These are phyloP conservation scores for Capsicum baccatum DNA, from an alignment of 257 asterid species.

Conservation along the genomic window DNA sequence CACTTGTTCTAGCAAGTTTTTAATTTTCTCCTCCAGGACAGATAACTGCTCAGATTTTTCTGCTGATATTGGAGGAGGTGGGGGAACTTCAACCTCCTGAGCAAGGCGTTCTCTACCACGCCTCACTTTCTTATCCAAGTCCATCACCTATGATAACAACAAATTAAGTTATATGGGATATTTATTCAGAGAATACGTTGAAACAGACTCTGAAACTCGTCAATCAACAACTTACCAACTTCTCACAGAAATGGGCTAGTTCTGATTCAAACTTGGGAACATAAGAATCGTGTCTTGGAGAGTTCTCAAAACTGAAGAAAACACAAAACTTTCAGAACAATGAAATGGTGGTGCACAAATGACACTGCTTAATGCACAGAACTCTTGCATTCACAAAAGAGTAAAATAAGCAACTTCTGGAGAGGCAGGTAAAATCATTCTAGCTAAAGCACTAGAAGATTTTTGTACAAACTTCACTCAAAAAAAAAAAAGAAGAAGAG, in stretches of 20 bases:
- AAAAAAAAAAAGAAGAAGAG: background rate
- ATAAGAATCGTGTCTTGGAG: conserved; percentile 83
- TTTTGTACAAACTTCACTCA: background rate
- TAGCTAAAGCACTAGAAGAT: background rate
- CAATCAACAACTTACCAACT: conserved; percentile 65
- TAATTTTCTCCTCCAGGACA: conserved; percentile 91
- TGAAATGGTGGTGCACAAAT: background rate
- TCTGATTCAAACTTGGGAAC: conserved; percentile 95
- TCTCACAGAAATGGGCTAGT: conserved; percentile 92
- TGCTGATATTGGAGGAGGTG: conserved; percentile 93
- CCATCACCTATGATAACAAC: conserved; percentile 66
- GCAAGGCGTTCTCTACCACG: conserved; percentile 98
- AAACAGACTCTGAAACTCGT: background rate
- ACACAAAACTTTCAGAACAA: conserved; percentile 31
- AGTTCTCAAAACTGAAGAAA: conserved; percentile 76
- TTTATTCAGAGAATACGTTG: background rate
- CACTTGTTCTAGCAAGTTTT: conserved; percentile 93
- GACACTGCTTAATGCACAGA: background rate
- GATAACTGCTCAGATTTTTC: conserved; percentile 93
- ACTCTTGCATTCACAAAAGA: conserved; percentile 13
- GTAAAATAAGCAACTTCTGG: background rate
- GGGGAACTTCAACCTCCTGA: conserved; percentile 85
- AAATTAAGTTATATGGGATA: background rate
- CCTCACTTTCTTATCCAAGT: conserved; percentile 90
- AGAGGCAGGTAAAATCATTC: background rate